Evolutionary conservation across 225 moss, liverwort and hornwort genomes (phyloP), one percentile per base, ranked within the genome.

Genomic region (Pseudisothecium myosuroides): DNA sequence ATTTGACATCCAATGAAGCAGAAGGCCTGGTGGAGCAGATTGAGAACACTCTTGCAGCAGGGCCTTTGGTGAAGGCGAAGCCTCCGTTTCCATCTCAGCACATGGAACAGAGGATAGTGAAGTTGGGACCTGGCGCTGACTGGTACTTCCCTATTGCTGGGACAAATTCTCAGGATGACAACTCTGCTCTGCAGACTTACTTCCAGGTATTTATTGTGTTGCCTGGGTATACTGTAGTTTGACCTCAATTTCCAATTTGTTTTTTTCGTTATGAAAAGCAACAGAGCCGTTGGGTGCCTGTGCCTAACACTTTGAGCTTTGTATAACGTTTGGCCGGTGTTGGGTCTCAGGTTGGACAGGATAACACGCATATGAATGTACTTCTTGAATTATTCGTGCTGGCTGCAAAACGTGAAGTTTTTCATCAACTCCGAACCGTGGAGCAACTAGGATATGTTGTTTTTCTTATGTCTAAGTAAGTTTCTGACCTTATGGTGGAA

Each of bases 361-460:
- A 98, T 80, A 87, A 95, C 85, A 96, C 95, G 58, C 65, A 88
- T 15, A 92, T 92, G 89, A 98, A 98, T 91, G 91, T 96, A 81
- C 95, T 98, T 64, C 93, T 96, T 39, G 98, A 98, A 88, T 94
- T 98, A 37, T 93, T 98, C 80, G 97, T 96, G 66, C 89, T 98
- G 92, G 93, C 96, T 81, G 96, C 96, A 66, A 98, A 98, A 90
- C 96, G 96, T 89, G 97, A 97, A 91, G 97, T 96, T 59, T 98
- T 98, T 64, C 98, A 98, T 91, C 98, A 98, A 92, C 96, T 98
- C 62, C 92, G 98, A 93, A 96, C 98, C 49, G 97, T 98, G 85
- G 98, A 98, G 92, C 98, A 98, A 91, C 95, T 98, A 85, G 98
- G 98, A 88, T 98, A 98, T 91, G 92, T 98, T 55, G 98, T 98